phyloP scores from a whole-genome alignment of 768 basidiomycete species.

The Phanerochaete sordida region DNA sequence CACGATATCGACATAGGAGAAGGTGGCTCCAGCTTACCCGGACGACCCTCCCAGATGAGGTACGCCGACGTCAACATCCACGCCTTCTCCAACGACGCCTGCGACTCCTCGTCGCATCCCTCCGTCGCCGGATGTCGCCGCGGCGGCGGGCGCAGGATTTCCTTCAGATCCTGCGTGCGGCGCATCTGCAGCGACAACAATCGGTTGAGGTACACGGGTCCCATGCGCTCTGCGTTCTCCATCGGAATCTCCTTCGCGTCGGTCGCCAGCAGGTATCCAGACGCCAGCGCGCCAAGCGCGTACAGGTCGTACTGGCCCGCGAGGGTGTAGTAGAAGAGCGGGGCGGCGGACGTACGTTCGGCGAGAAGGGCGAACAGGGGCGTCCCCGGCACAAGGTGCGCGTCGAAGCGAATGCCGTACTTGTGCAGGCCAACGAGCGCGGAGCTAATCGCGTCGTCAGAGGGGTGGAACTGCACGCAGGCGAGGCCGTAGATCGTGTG shows the following conservation, averaged over 20 bases:
- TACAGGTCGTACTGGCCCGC: constrained; percentile 64
- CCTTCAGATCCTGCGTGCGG: constrained; percentile 75
- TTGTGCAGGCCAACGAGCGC: constrained; percentile 50
- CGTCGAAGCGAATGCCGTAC: constrained; percentile 57
- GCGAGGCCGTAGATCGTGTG: constrained; percentile 60
- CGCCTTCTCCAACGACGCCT: constrained; percentile 73
- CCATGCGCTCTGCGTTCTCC: constrained; percentile 64
- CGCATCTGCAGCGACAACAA: constrained; percentile 82
- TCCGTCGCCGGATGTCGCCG: constrained; percentile 67
- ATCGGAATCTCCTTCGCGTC: constrained; percentile 65
- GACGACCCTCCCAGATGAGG: constrained; percentile 75
- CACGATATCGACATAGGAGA: neutral
- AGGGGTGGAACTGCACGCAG: constrained; percentile 70
- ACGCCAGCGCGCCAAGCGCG: constrained; percentile 71
- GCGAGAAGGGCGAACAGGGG: constrained; percentile 59
- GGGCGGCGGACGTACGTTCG: constrained; percentile 61
- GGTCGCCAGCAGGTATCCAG: constrained; percentile 70
- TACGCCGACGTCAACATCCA: constrained; percentile 83
- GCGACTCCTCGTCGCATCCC: constrained; percentile 65
- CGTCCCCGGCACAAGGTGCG: constrained; percentile 45
- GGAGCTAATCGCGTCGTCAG: constrained; percentile 51
- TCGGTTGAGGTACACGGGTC: constrained; percentile 73
- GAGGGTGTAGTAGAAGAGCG: constrained; percentile 70
- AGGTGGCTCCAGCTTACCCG: constrained; percentile 16
- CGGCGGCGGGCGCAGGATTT: constrained; percentile 70